Percentiles rank a stretch among this genome's conserved stretches.
Evolutionary conservation across 257 asterid species (phyloP).

Genomic region (Petunia axillaris): DNA sequence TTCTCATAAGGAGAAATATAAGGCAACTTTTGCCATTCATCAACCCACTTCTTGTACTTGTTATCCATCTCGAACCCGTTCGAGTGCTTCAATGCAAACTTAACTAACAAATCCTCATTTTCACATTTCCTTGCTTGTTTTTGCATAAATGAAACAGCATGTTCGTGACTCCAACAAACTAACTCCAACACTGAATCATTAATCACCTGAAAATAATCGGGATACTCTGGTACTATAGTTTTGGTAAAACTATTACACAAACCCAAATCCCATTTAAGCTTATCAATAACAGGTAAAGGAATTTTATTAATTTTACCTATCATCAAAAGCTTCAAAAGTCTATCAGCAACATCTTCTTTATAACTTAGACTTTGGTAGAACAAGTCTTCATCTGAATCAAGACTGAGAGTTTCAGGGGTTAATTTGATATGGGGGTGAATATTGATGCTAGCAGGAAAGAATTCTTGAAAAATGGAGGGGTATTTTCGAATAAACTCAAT

Average conservation of each 20-base stretch:
- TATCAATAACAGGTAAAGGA: conserved; percentile 58
- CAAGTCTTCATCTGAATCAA: conserved; percentile 62
- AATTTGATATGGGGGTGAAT: conserved; percentile 80
- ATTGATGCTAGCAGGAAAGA: conserved; percentile 59
- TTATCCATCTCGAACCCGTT: conserved; percentile 83
- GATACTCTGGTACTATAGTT: conserved; percentile 74
- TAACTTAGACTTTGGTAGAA: conserved; percentile 56
- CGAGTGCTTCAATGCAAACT: conserved; percentile 54
- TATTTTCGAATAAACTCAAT: conserved; percentile 76
- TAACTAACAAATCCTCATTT: conserved; percentile 9
- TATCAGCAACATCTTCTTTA: conserved; percentile 63
- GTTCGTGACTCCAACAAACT: conserved; percentile 85
- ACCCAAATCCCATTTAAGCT: conserved; percentile 82
- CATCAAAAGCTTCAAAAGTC: conserved; percentile 88
- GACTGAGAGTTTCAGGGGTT: conserved; percentile 47
- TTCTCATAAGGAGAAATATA: conserved; percentile 77
- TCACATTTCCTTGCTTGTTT: conserved; percentile 40
- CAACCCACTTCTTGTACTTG: conserved; percentile 81
- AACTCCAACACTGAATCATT: conserved; percentile 58
- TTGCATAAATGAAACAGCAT: conserved; percentile 68
- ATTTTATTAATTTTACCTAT: conserved; percentile 62
- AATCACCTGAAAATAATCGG: conserved; percentile 71
- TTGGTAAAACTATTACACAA: conserved; percentile 63
- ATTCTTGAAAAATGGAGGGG: conserved; percentile 70
- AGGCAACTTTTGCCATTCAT: conserved; percentile 90